phyloP scores from a whole-genome alignment of 2,329 filamentous ascomycete species.

The Cercospora beticola region DNA sequence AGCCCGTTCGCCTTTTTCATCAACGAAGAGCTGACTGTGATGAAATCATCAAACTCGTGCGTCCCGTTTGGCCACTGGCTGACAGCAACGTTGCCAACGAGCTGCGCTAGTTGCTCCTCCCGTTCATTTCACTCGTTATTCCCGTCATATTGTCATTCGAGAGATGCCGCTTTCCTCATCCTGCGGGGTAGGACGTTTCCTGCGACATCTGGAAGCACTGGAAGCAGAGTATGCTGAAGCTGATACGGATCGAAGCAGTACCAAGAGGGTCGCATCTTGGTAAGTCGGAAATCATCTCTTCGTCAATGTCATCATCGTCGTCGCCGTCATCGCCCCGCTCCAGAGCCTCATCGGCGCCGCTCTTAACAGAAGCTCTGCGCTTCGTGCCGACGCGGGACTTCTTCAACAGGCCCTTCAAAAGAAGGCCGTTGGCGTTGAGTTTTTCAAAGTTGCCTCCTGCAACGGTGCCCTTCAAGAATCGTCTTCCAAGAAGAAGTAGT shows the following conservation, averaged over 20 bases:
- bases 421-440: constrained; percentile 11
- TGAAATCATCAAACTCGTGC: not conserved
- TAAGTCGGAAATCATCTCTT: constrained; percentile 22
- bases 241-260: not conserved
- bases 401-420: constrained; percentile 11
- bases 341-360: constrained; percentile 55
- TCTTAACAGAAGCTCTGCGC: constrained; percentile 34
- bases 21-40: not conserved
- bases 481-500: constrained; percentile 99
- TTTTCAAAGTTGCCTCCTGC: constrained; percentile 8
- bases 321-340: constrained; percentile 63
- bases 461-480: constrained; percentile 59
- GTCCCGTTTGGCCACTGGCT: not conserved
- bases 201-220: not conserved
- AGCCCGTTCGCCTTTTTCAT: not conserved
- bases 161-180: not conserved
- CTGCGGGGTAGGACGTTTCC: not conserved
- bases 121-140: not conserved
- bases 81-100: not conserved
- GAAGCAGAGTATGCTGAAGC: not conserved
- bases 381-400: constrained; percentile 30
- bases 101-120: not conserved
- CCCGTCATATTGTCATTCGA: not conserved
- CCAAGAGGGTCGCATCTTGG: not conserved
- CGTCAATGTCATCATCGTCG: constrained; percentile 52